Conservation (phyloP, 768 basidiomycete species). For the Termitomyces sp. region DNA sequence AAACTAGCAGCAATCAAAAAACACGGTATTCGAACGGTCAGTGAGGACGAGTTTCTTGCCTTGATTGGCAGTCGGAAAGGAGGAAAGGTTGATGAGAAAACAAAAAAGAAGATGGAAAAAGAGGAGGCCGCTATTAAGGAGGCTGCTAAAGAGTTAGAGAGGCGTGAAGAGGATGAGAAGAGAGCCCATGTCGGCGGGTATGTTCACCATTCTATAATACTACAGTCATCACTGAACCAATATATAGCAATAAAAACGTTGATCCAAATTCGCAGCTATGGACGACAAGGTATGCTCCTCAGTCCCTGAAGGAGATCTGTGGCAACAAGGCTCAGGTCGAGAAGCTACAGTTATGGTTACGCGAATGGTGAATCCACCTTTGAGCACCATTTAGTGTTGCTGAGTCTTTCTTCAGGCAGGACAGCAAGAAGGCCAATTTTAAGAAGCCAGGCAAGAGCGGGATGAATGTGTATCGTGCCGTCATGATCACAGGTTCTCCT, state of each 20-base stretch:
- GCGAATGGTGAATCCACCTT: constrained; percentile 66
- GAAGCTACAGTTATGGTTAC: constrained; percentile 82
- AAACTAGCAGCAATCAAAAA: constrained; percentile 88
- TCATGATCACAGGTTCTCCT: constrained; percentile 89
- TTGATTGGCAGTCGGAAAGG: constrained; percentile 73
- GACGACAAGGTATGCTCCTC: constrained; percentile 94
- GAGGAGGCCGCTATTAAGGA: constrained; percentile 71
- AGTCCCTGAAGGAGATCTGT: constrained; percentile 82
- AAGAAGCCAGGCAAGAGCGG: constrained; percentile 93
- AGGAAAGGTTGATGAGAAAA: constrained; percentile 67
- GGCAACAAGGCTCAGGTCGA: constrained; percentile 93
- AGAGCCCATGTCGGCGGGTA: constrained; percentile 21
- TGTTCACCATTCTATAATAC: not conserved
- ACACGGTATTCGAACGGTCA: constrained; percentile 66
- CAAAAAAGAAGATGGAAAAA: constrained; percentile 72
- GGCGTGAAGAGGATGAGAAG: constrained; percentile 52
- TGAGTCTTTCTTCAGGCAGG: constrained; percentile 46
- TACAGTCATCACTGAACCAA: not conserved
- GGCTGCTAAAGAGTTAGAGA: constrained; percentile 75
- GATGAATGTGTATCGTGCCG: constrained; percentile 80
- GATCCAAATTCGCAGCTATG: constrained; percentile 71
- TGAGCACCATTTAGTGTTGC: not conserved
- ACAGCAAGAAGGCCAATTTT: constrained; percentile 68
- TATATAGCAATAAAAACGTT: constrained; percentile 21
- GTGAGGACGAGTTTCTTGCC: constrained; percentile 83